Base-by-base conservation (phyloP, 83 land plant species). In the Isoetes engelmannii region DNA sequence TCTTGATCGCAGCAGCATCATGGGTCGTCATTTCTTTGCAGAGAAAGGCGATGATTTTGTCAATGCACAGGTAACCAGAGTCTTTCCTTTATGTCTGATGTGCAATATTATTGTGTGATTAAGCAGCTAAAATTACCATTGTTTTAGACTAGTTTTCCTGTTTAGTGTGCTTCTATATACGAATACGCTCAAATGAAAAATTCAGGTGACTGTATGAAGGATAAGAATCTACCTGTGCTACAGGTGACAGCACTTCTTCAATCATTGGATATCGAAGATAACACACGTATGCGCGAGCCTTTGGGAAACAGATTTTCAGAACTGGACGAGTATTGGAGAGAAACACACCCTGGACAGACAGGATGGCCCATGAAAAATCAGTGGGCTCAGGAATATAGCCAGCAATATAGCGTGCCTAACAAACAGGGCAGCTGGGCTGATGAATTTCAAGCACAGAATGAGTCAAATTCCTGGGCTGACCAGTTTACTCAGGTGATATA, bases 21-120 rank as follows among this genome's bases (percentile, higher is more conserved):
- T 94, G 92, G 96, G 89, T 44, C 76, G 93, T 4, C 99, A 94
- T 53, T 69, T 94, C 67, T 94, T 94, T 76, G 93, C 90, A 21
- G 90, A 94, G 70, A 84, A 82, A 72, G 84, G 87, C 46, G 93
- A 90, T 60, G 90, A 86, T 4, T 94, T 82, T 70, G 85, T 85
- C 10, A 76, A 83, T 82, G 84, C 88, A 18, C 97, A 94, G 96
- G 99, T 93, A 57, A 19, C 41, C 13, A 9, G 48, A 21, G 19
- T 20, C 47, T 53, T 53, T 21, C 3, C 0, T 60, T 20, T 12
- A n/a, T 12, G 54, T 10, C 54, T 51, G 15, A n/a, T 51, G 54
- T 51, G 1, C 54, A 12, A 51, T 12, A 51, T 51, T 12, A 51
- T 0, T 51, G 0, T 51, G 55, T 51, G 3, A 12, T 51, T 51